Conservation (phyloP, 441 rosid species). For the Flueggea neowawraea region DNA sequence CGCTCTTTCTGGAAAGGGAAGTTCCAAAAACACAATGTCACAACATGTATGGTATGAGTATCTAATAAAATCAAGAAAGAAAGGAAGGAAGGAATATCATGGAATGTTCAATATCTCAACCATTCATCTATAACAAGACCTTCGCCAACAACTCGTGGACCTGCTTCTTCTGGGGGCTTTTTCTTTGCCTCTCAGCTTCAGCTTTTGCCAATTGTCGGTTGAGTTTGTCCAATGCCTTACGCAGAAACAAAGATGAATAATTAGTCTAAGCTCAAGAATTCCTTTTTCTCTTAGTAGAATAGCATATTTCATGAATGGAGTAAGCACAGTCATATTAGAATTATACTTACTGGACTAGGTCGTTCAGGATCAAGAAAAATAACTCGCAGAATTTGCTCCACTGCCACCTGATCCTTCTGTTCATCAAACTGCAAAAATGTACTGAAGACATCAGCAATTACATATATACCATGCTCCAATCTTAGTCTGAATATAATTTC, state of each 20-base stretch:
- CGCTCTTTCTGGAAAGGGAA: constrained; percentile 42
- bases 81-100: neutral
- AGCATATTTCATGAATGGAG: no score
- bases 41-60: no score
- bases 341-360: constrained; percentile 46
- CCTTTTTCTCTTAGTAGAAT: no score
- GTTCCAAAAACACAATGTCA: constrained; percentile 1
- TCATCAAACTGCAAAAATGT: constrained; percentile 54
- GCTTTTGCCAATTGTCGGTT: constrained; percentile 56
- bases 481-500: neutral
- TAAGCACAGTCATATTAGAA: neutral
- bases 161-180: constrained; percentile 49
- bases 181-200: constrained; percentile 56
- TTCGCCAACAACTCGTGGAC: constrained; percentile 38
- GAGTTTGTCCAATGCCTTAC: constrained; percentile 61
- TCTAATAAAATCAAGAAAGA: no score
- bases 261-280: neutral
- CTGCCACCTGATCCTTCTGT: constrained; percentile 59
- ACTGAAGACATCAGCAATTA: neutral
- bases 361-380: constrained; percentile 62
- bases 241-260: neutral
- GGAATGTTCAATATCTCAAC: constrained; percentile 29
- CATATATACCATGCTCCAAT: neutral
- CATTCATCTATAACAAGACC: constrained; percentile 81
- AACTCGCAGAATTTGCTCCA: constrained; percentile 64